Conservation (phyloP, 495 filamentous ascomycete genomes). For the Achaetomiella virescens region DNA sequence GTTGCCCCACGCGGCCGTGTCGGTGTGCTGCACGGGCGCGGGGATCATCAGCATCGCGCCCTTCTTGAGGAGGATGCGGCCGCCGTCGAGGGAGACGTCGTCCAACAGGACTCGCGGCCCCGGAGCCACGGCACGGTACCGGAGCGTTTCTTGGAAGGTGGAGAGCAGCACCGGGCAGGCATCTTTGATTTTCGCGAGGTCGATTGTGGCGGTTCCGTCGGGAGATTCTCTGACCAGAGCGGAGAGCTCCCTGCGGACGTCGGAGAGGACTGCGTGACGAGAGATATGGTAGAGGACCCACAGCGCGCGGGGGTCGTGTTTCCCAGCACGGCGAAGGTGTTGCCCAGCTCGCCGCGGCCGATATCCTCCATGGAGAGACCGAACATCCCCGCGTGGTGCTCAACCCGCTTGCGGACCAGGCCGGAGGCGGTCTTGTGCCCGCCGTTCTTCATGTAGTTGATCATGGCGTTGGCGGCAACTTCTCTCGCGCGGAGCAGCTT, state of each 20-base stretch:
- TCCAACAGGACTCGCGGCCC: conserved; percentile 22
- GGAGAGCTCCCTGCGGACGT: conserved; percentile 21
- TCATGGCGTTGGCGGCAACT: conserved; percentile 14
- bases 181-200: conserved; percentile 12
- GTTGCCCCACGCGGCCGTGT: conserved; percentile 24
- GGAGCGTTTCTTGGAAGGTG: conserved; percentile 26
- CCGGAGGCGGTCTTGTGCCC: conserved; percentile 16
- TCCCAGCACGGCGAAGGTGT: conserved; percentile 10
- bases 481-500: conserved; percentile 13
- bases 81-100: conserved; percentile 25
- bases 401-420: conserved; percentile 15
- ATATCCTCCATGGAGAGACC: conserved; percentile 16
- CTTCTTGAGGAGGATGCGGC: conserved; percentile 27
- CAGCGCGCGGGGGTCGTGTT: conserved; percentile 19
- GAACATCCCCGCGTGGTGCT: conserved; percentile 17
- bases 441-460: conserved; percentile 14
- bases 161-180: conserved; percentile 24
- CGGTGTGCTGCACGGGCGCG: conserved; percentile 23
- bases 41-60: conserved; percentile 29
- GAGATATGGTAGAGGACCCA: conserved; percentile 21
- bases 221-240: conserved; percentile 12
- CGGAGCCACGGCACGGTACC: conserved; percentile 18
- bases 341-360: conserved; percentile 21
- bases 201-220: conserved; percentile 3
- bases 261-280: conserved; percentile 16